Base-by-base conservation (phyloP, 306 rosid species). In the Lotus japonicus region DNA sequence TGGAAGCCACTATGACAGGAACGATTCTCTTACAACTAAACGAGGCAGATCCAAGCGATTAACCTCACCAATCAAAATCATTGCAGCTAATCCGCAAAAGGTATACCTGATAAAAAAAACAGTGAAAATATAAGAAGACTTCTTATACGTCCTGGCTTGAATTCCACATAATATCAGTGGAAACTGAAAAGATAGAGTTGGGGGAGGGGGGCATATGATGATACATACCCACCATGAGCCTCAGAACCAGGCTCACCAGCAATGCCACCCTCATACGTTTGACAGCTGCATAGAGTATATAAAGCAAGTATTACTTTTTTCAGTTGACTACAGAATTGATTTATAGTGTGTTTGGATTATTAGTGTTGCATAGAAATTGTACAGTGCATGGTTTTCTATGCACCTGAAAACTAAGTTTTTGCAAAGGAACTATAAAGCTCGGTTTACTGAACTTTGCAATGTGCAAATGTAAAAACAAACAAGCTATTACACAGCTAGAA, bases 151-250 rank as follows among this genome's bases (percentile, higher is more conserved):
- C 49, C 46, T 38, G 52, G 43, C 67, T 71, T 51, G 44, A 42
- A 35, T 67, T 69, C 69, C 51, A 56, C 16, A 72, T 19, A 41
- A 46, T 63, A 57, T 71, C 28, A 55, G 23, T 4, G 21, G n/a
- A n/a, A n/a, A n/a, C n/a, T 45, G 43, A 56, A 54, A 11, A 17
- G 5, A 50, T 28, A 66, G 14, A 50, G 43, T 15, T 9, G 72
- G 23, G 5, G 4, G 12, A 16, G 14, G 7, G 21, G 54, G 39
- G 52, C 6, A 39, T 5, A 45, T 35, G 19, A 57, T 53, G 77
- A 80, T 61, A 90, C 96, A 58, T 90, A 94, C 97, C 98, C 97
- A 75, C 98, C 98, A 80, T 94, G 98, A 85, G 98, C 98, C 82
- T 94, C 98, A 33, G 90, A 78, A 68, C 90, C 96, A 74, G 98